Evolutionary conservation across 2,329 filamentous ascomycete genomes (phyloP).

Genomic region (Nothophaeocryptopus gaeumannii): DNA sequence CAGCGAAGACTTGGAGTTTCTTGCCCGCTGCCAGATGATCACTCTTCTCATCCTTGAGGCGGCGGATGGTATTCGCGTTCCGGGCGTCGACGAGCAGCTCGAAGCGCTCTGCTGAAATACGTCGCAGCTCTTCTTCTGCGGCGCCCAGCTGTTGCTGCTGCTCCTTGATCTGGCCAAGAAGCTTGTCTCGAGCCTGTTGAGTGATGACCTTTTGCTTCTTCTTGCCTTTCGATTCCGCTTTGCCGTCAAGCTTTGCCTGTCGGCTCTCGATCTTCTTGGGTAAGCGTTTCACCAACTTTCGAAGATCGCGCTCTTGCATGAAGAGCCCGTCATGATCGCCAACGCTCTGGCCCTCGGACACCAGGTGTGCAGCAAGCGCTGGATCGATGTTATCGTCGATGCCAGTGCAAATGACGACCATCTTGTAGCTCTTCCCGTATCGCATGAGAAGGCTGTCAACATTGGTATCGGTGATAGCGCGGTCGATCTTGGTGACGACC

Average conservation of each 20-base stretch:
- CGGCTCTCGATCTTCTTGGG: not conserved
- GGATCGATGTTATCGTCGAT: constrained; percentile 3
- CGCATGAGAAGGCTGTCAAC: constrained; percentile 1
- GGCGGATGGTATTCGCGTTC: constrained; percentile 10
- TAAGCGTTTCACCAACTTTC: not conserved
- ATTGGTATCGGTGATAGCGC: constrained; percentile 7
- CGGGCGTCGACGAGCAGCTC: constrained; percentile 20
- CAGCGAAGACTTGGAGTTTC: constrained; percentile 16
- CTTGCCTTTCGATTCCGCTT: not conserved
- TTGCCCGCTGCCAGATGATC: constrained; percentile 12
- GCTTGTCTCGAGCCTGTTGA: not conserved
- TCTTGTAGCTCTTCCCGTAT: constrained; percentile 6
- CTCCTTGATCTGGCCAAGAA: not conserved
- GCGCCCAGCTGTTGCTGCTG: not conserved
- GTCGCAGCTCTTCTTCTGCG: not conserved
- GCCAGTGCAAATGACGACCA: constrained; percentile 5
- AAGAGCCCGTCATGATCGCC: not conserved
- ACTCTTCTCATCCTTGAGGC: constrained; percentile 7
- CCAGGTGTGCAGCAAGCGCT: not conserved
- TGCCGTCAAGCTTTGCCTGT: not conserved
- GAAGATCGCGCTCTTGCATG: not conserved
- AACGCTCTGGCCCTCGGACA: not conserved
- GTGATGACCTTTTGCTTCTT: not conserved
- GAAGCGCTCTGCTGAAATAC: not conserved
- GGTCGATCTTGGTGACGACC: constrained; percentile 11